Base-by-base conservation (phyloP, 768 basidiomycete genomes). In the Serendipita sp. region DNA sequence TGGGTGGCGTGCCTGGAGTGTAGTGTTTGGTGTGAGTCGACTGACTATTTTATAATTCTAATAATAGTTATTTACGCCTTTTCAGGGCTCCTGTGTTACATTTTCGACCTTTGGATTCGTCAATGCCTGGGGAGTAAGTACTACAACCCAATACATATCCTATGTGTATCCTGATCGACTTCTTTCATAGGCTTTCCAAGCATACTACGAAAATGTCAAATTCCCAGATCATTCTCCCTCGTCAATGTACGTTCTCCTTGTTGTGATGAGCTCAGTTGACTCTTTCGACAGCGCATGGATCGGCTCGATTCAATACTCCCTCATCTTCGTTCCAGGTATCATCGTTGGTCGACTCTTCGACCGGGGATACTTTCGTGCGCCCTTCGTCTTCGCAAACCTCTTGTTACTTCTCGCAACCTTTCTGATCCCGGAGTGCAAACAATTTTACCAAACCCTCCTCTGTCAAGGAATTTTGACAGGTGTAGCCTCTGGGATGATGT, bases 361-460 rank as follows among this genome's bases (percentile, higher is more conserved):
- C 71, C 70, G 86, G 46, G 88, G 88, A 62, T 80, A 83, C 67
- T 82, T 84, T 71, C 81, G 76, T 37, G 69, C 77, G 1, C 78
- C 40, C 45, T 63, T 63, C 64, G 64, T 62, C 27, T 3, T 29
- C 37, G 37, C 29, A 3, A 45, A 63, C 60, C 10, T 31, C 27
- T 16, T 18, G 10, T 36, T 66, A 15, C 37, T 55, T 2, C 66
- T 73, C 0, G 77, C 80, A 33, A 85, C 83, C 0, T 82, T 89
- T 68, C 74, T 90, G 18, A 74, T 80, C 5, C 85, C 85, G 0
- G 76, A 89, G 74, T 90, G 88, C 69, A 84, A 74, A 6, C 65
- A 77, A 64, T 90, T 83, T 68, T 89, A 87, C 88, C 86, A 90
- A 4, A 85, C 89, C 68, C 68, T 90, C 27, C 76, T 90, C 0